Base-by-base conservation (phyloP, 192 early-diverging fungal genomes). In the Backusella westeae region DNA sequence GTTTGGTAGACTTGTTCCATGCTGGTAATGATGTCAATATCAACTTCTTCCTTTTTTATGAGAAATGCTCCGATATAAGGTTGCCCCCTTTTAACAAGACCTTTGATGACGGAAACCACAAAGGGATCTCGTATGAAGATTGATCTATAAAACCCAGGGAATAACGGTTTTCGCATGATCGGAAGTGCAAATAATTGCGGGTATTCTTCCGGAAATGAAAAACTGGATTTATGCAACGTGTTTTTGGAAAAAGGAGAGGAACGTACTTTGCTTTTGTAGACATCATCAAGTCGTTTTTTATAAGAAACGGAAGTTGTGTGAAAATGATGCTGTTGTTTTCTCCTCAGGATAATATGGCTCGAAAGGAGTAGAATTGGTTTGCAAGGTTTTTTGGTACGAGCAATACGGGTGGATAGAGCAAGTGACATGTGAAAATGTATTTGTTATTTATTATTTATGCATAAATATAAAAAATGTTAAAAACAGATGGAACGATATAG, bases 141-240 rank as follows among this genome's bases (percentile, higher is more conserved):
- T 8, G 96, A 94, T 84, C 97, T 99, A 88, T 97, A 99, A 80
- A 97, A 96, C 32, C 96, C 96, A 29, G 97, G 97, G 75, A 99
- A 99, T 35, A 99, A 84, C 32, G 96, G 96, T 29, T 96, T 88
- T 12, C 94, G 86, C 23, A 94, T 94, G 71, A 99, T 93, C 0
- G 96, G 97, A 36, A 99, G 87, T 32, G 96, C 95, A 75, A 99
- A 87, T 1, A 98, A 91, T 75, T 97, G 95, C 4, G 98, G 94
- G 77, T 97, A 99, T 67, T 91, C 89, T 53, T 96, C 94, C 2
- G 97, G 97, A 9, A 97, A 91, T n/a, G 93, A 63, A 63, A 63
- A 29, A 63, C 21, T 26, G 10, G 56, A 63, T 63, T 63, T 63
- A 63, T 63, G 56, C 56, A 63, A 63, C 56, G 56, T 23, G 23